Base-by-base conservation (phyloP, 129 eudicot genomes). In the Escallonia herrerae region DNA sequence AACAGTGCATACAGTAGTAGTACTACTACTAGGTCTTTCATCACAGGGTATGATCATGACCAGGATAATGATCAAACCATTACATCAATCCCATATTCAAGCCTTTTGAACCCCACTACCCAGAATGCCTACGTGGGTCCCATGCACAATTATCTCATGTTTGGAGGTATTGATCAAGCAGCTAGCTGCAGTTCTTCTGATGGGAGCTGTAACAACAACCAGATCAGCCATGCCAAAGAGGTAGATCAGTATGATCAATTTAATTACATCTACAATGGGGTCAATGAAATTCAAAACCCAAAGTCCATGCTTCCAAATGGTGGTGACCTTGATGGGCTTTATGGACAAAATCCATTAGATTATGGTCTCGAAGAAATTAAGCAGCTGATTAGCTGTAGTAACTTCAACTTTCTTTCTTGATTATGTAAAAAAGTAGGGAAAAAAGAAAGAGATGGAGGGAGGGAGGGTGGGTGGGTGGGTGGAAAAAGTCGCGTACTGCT, bases 331-430 rank as follows among this genome's bases (percentile, higher is more conserved):
- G 71, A 50, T 61, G 90, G 73, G 45, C 58, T 63, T 63, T 64
- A 64, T 46, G 68, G 48, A 71, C 71, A 84, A 46, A 71, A 71
- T 61, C 66, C 90, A 70, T 54, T 86, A 65, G 97, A 82, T 64
- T 70, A 78, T 48, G 71, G 81, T 47, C 80, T 90, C 54, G 97
- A 90, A 69, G 97, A 87, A 75, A 87, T 90, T 72, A 90, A 87
- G 81, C 82, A 90, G 85, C 86, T 90, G 49, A 82, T 87, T 70
- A 80, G 95, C 69, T 60, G 76, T 54, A 75, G 63, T 48, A 81
- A 77, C 73, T 66, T 78, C 44, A 80, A 71, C 71, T 84, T 22
- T 74, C 74, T 83, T 81, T 60, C 72, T 60, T 81, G 89, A 22
- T 22, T 22, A 22, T 22, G 33, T 22, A 22, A 22, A 22, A 22